Evolutionary conservation across 176 grass and related monocot species (phyloP), one percentile per base, ranked within the genome.

Genomic region (Ensete glaucum): DNA sequence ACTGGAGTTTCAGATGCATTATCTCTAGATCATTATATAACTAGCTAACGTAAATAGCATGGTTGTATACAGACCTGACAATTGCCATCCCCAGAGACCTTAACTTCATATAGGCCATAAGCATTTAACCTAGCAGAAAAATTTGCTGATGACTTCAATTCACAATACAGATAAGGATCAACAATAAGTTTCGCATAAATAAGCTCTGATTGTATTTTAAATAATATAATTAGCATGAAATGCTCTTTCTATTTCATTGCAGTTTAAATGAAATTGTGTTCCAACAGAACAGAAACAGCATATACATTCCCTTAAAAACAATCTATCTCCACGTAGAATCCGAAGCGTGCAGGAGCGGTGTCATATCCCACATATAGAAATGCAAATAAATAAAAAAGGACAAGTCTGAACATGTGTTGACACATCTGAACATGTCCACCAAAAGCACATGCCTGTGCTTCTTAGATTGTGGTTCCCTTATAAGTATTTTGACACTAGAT

Each of bases 81-180:
- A 86, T 99, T 99, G 56, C 95, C 95, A 82, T 94, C 95, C 19
- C 95, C 95, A 67, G 95, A 84, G 43, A 99, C 95, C 78, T 88
- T 86, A 73, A 94, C 84, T 84, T 99, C 95, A 22, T 74, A 90
- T 75, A 99, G 83, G 21, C 95, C 91, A 79, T 99, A 91, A 56
- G 78, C 82, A 86, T 99, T 89, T 72, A 99, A 55, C 82, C 95
- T 99, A 82, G 77, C 85, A 91, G 66, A 82, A 66, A 69, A 53
- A 81, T 60, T 53, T 81, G 21, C 64, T 54, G 67, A 62, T 52
- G 19, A 67, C 34, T 67, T 27, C 55, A 25, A 51, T 79, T 58
- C 73, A 79, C 66, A 50, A 48, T 69, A 70, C 17, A 70, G 17
- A 5, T 1, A 70, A 70, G 20, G 5, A 50, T 9, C 43, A 70